Evolutionary conservation across 1,284 basidiomycete genomes (phyloP), one percentile per base, ranked within the genome.

Genomic region (Lignosus rhinocerotis): DNA sequence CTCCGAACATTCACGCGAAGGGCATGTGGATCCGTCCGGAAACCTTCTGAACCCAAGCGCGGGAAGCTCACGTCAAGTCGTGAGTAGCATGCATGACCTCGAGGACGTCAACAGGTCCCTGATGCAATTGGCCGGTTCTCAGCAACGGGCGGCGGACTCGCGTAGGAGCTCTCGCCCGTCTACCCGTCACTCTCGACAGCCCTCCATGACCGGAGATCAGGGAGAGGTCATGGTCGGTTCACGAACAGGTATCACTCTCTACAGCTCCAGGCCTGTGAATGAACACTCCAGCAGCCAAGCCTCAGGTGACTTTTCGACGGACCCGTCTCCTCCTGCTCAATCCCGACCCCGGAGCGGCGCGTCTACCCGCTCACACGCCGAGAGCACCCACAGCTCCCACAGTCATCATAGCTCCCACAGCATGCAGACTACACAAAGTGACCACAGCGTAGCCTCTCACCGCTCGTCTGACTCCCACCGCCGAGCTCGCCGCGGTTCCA

Each of bases 191-290:
- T 65, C 65, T 32, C 60, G 56, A 6, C 61, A 59, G 16, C 44
- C 47, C 1, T 57, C 58, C 9, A 42, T 60, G 50, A 56, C 65
- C 34, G 51, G 53, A 31, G 57, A 59, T 17, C 53, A 63, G 30
- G 11, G 54, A 1, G 61, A 58, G 8, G 42, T 53, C 11, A 58
- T 62, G 47, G 45, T 63, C 11, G 66, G 64, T 3, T 55, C 60
- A 32, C 58, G 64, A 25, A 65, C 64, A 6, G 66, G 66, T 31
- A 39, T 67, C 19, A 52, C 62, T 8, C 46, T 67, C 8, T 67
- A 66, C 39, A 55, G 59, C 53, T 66, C 64, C 11, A 45, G 64
- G 10, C 61, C 59, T 4, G 48, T 57, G n/a, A 58, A 55, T 34
- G 52, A 61, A n/a, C 32, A 53, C 31, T 39, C 60, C 21, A 51